Evolutionary conservation across 495 filamentous ascomycete species (phyloP).

Genomic region (Neurospora africana): DNA sequence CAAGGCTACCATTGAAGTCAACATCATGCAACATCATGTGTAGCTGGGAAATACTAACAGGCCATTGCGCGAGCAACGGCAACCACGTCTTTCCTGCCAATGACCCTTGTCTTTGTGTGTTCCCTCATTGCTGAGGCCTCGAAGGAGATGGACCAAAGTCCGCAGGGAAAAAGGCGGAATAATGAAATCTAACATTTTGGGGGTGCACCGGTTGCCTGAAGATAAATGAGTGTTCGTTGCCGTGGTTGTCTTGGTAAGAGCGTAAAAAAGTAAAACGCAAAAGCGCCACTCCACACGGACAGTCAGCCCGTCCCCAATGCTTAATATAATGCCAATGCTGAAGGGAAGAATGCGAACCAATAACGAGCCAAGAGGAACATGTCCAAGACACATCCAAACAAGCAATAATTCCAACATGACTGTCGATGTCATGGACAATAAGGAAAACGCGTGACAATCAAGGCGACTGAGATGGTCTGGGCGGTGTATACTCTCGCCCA

Average conservation of each 20-base stretch:
- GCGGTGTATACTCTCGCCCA: conserved; percentile 4
- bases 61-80: not conserved
- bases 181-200: not conserved
- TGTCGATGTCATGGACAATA: not conserved
- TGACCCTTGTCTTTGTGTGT: not conserved
- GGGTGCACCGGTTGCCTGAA: not conserved
- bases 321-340: not conserved
- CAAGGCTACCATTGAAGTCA: not conserved
- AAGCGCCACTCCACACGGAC: not conserved
- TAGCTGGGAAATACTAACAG: not conserved
- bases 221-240: not conserved
- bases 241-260: not conserved
- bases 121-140: not conserved
- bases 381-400: not conserved
- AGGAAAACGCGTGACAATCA: not conserved
- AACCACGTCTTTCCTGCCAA: not conserved
- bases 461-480: not conserved
- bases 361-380: too few species aligned
- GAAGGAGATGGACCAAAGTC: not conserved
- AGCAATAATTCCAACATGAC: not conserved
- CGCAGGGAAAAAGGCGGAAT: not conserved
- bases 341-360: too few species aligned
- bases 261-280: not conserved
- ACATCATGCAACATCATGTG: not conserved
- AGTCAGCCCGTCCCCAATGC: not conserved